phyloP scores from a whole-genome alignment of 2,329 filamentous ascomycete species.

The Coleophoma cylindrospora region DNA sequence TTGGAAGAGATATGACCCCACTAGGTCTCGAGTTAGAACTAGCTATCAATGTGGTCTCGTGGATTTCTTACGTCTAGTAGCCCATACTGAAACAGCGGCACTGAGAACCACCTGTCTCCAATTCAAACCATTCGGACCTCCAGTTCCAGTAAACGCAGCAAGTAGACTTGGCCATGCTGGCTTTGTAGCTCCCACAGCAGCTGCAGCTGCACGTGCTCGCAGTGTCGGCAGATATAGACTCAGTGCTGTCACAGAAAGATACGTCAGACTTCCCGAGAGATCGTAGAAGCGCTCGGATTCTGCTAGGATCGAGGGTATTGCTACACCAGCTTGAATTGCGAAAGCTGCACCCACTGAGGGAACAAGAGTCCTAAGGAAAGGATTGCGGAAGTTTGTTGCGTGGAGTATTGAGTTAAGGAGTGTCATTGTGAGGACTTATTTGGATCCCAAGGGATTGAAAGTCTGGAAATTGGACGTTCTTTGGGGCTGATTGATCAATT shows the following conservation, averaged over 20 bases:
- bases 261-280: constrained; percentile 60
- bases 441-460: too few species aligned
- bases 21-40: constrained; percentile 28
- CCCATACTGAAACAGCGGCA: constrained; percentile 56
- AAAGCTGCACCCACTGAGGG: constrained; percentile 59
- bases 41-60: neutral
- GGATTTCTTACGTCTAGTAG: constrained; percentile 45
- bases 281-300: constrained; percentile 66
- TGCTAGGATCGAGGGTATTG: constrained; percentile 53
- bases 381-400: constrained; percentile 54
- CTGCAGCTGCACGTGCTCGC: constrained; percentile 45
- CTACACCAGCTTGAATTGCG: constrained; percentile 56
- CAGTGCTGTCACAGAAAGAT: constrained; percentile 58
- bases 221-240: constrained; percentile 57
- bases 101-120: constrained; percentile 56
- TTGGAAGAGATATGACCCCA: constrained; percentile 60
- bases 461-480: too few species aligned
- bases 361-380: constrained; percentile 57
- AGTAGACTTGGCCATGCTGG: constrained; percentile 42
- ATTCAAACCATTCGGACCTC: constrained; percentile 40
- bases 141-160: constrained; percentile 35
- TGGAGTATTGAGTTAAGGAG: constrained; percentile 45
- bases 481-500: neutral
- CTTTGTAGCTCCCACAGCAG: constrained; percentile 31
- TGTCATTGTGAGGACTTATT: constrained; percentile 15